These are phyloP conservation scores for barrel medic (Medicago truncatula) DNA, from an alignment of 306 rosid species.

Conservation along the genomic window MtrunA17r5.0-ANR NC_053046.1:30809001-30809500, in stretches of 20 bases:
- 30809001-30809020: slow-evolving; percentile 3
- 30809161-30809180: slow-evolving; percentile 64
- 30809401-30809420: slow-evolving; percentile 95
- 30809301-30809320: slow-evolving; percentile 71
- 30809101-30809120: neutral
- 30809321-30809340: slow-evolving; percentile 88
- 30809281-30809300: slow-evolving; percentile 69
- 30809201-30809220: slow-evolving; percentile 62
- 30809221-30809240: slow-evolving; percentile 74
- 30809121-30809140: slow-evolving; percentile 13
- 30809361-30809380: slow-evolving; percentile 62
- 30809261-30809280: slow-evolving; percentile 80
- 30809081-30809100: neutral
- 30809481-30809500: slow-evolving; percentile 88
- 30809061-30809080: neutral
- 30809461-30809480: slow-evolving; percentile 76
- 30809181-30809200: slow-evolving; percentile 47
- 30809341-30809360: slow-evolving; percentile 67
- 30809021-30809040: slow-evolving; percentile 35
- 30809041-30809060: slow-evolving; percentile 9
- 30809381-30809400: slow-evolving; percentile 68
- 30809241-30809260: slow-evolving; percentile 78
- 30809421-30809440: slow-evolving; percentile 95
- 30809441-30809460: slow-evolving; percentile 74
- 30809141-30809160: slow-evolving; percentile 49